phyloP scores from a whole-genome alignment of 305 asterid genomes.

The Lippia alba region DNA sequence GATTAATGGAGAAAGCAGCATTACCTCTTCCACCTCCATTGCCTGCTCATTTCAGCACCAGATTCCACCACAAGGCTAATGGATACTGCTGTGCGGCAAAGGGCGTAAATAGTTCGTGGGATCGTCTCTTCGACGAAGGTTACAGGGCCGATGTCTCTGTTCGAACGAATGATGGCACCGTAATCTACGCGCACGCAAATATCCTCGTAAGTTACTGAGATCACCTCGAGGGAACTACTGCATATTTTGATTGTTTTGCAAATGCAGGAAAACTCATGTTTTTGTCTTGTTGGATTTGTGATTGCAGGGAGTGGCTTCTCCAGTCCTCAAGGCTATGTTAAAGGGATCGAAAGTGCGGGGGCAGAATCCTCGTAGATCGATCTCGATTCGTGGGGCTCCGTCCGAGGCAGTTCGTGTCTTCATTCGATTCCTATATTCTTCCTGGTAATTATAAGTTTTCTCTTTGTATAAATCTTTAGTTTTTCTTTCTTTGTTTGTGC shows the following conservation, averaged over 20 bases:
- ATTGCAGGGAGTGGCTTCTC: constrained; percentile 80
- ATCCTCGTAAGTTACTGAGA: constrained; percentile 57
- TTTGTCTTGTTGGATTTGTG: constrained; percentile 13
- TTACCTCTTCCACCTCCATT: constrained; percentile 75
- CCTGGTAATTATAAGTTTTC: constrained; percentile 54
- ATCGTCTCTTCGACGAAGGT: constrained; percentile 83
- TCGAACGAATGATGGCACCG: constrained; percentile 51
- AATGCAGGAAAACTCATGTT: constrained; percentile 1
- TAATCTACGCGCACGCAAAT: constrained; percentile 71
- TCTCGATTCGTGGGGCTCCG: constrained; percentile 77
- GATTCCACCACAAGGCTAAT: constrained; percentile 33
- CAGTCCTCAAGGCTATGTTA: constrained; percentile 72
- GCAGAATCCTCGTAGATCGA: constrained; percentile 41
- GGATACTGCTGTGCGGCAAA: constrained; percentile 39
- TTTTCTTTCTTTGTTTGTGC: background rate
- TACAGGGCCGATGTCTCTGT: constrained; percentile 80
- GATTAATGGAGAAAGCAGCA: constrained; percentile 35
- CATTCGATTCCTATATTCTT: constrained; percentile 76
- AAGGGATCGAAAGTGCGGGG: constrained; percentile 41
- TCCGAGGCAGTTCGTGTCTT: constrained; percentile 79
- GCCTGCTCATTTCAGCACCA: constrained; percentile 35
- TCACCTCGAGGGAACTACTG: no score
- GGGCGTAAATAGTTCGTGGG: constrained; percentile 48
- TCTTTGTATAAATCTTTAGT: background rate
- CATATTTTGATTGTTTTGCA: no score